Percentiles rank a stretch among this genome's conserved stretches.
phyloP scores from a whole-genome alignment of 108 stramenopile genomes.

The Epithemia pelagica region DNA sequence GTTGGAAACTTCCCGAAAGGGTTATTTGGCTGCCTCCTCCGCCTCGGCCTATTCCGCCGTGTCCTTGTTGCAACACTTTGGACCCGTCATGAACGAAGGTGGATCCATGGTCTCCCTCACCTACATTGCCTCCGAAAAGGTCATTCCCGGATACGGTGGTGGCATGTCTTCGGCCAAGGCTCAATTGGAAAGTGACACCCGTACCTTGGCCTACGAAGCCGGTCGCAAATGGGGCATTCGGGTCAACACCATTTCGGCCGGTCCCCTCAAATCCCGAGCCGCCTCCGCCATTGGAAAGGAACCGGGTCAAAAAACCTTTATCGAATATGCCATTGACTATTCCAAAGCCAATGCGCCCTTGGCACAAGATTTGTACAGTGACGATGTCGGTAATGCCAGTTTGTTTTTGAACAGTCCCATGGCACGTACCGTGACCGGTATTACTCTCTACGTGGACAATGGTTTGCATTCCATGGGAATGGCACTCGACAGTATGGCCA shows the following conservation, averaged over 20 bases:
- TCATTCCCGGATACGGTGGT: constrained; percentile 97
- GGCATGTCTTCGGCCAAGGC: constrained; percentile 98
- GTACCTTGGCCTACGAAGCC: constrained; percentile 92
- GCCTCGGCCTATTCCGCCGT: constrained; percentile 97
- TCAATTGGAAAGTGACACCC: constrained; percentile 94
- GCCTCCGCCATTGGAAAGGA: constrained; percentile 91
- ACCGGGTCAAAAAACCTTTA: constrained; percentile 92
- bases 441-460: constrained; percentile 90
- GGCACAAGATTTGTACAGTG: constrained; percentile 93
- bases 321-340: constrained; percentile 98
- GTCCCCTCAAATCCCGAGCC: constrained; percentile 95
- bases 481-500: constrained; percentile 77
- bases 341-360: constrained; percentile 94
- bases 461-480: constrained; percentile 91
- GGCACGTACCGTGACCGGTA: constrained; percentile 88
- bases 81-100: constrained; percentile 95
- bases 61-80: constrained; percentile 90
- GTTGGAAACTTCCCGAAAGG: constrained; percentile 88
- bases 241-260: constrained; percentile 96
- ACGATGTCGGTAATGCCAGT: constrained; percentile 93
- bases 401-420: constrained; percentile 88
- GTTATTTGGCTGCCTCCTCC: constrained; percentile 94
- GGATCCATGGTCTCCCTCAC: constrained; percentile 89
- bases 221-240: constrained; percentile 91
- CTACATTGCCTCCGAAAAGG: constrained; percentile 98